These are phyloP conservation scores for Saturnispora hagleri DNA, from an alignment of 805 yeast genomes.

Conservation along the genomic window DNA sequence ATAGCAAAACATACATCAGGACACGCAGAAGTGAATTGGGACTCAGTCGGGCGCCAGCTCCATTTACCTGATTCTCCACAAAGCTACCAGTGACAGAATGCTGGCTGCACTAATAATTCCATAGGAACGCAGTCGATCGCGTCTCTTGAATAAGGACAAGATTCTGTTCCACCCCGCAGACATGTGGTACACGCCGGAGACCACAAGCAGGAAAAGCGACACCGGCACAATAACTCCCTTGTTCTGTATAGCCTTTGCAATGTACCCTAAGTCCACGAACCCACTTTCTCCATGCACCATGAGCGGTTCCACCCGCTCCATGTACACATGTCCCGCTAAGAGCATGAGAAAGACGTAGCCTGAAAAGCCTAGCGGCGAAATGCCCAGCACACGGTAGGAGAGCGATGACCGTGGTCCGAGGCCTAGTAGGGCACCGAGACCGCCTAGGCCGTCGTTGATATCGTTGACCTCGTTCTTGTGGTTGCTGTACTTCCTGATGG, in stretches of 20 bases:
- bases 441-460: slow-evolving; percentile 52
- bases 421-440: slow-evolving; percentile 47
- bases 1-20: too few relatives aligned
- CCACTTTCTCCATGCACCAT: slow-evolving; percentile 57
- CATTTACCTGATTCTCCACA: background rate
- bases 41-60: too few relatives aligned
- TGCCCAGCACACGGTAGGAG: slow-evolving; percentile 35
- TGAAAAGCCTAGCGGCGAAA: slow-evolving; percentile 49
- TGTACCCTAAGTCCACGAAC: slow-evolving; percentile 41
- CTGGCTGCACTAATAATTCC: slow-evolving; percentile 24
- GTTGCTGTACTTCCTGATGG: background rate
- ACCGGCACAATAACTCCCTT: background rate
- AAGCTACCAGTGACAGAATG: background rate
- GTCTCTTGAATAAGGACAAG: slow-evolving; percentile 30
- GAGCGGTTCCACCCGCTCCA: slow-evolving; percentile 43
- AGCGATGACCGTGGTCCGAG: slow-evolving; percentile 42
- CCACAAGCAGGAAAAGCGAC: slow-evolving; percentile 28
- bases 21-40: too few relatives aligned
- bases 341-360: slow-evolving; percentile 47
- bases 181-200: slow-evolving; percentile 42
- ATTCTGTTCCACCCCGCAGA: slow-evolving; percentile 45
- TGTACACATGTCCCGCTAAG: slow-evolving; percentile 36
- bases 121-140: slow-evolving; percentile 38
- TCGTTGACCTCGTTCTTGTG: slow-evolving; percentile 19
- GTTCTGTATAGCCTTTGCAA: slow-evolving; percentile 29